Evolutionary conservation across 2,329 filamentous ascomycete species (phyloP), one percentile per base, ranked within the genome.

Genomic region (Aspergillus flavus): DNA sequence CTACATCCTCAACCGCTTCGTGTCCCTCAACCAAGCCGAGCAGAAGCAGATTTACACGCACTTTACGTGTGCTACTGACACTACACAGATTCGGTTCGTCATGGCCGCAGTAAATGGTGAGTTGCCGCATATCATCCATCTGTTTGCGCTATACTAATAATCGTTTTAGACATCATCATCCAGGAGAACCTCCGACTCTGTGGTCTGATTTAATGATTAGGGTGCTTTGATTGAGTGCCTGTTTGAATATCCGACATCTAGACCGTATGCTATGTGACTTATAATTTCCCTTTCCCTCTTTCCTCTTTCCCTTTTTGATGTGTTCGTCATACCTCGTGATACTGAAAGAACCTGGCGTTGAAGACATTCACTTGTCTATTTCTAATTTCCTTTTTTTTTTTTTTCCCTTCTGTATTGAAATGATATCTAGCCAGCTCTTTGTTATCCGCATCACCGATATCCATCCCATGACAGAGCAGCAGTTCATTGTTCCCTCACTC

Each of bases 31-130:
- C 84, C 95, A 98, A 82, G 94, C 97, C 79, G 95, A 98, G 84
- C 97, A 93, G 61, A 99, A 99, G 86, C 95, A 99, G 81, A 98
- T 99, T 79, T 99, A 99, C 86, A 99, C 95, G 64, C 95, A 98
- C 82, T 99, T 99, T 83, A 99, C 95, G 57, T 98, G 95, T 79
- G 95, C 95, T 65, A 99, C 95, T 56, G 95, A 99, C 78, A 99
- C 95, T 36, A 97, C 95, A 75, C 95, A 99, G 81, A 99, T 99
- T 74, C 90, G 95, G 76, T 98, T 99, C 85, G 95, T 99, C 82
- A 99, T 99, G 95, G 94, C 94, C 66, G 95, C 95, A 71, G 95
- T 99, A 76, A 99, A 99, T 83, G 94, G 94, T 97, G 86, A 75
- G 89, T 78, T 48, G 39, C n/a, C 19, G 36, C 12, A 26, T 10